phyloP scores from a whole-genome alignment of 129 eudicot species.

The Flaveria linearis region DNA sequence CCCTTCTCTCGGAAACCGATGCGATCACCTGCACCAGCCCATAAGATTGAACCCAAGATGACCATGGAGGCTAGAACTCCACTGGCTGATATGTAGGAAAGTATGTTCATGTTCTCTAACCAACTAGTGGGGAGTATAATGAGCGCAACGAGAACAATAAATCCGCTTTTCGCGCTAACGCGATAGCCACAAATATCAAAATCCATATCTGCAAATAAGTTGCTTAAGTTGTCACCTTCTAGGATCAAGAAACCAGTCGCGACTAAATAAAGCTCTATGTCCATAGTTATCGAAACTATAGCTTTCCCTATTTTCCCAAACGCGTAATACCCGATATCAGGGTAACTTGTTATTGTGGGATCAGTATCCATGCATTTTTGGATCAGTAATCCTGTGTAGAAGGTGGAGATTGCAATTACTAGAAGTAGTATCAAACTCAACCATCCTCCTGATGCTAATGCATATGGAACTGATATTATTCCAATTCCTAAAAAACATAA shows the following conservation, averaged over 20 bases:
- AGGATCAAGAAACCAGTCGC: constrained; percentile 82
- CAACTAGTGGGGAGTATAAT: constrained; percentile 63
- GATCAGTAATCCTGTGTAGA: constrained; percentile 71
- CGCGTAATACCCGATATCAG: constrained; percentile 74
- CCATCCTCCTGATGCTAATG: constrained; percentile 88
- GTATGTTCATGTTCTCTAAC: constrained; percentile 62
- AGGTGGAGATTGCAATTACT: constrained; percentile 52
- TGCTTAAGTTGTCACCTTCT: constrained; percentile 76
- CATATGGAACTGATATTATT: constrained; percentile 67
- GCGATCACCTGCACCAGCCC: constrained; percentile 68
- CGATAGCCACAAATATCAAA: constrained; percentile 39
- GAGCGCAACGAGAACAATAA: constrained; percentile 57
- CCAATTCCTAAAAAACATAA: constrained; percentile 63
- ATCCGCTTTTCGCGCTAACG: constrained; percentile 48
- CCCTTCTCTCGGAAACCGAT: constrained; percentile 68
- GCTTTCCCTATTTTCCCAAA: constrained; percentile 66
- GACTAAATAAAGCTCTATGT: constrained; percentile 70
- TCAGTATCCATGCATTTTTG: constrained; percentile 77
- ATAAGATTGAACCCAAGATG: constrained; percentile 60
- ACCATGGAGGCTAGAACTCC: constrained; percentile 72
- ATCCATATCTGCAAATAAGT: constrained; percentile 48
- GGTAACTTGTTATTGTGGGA: constrained; percentile 60
- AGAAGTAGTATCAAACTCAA: constrained; percentile 58
- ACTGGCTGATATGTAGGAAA: constrained; percentile 72
- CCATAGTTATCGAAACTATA: constrained; percentile 51